phyloP scores from a whole-genome alignment of 2,329 filamentous ascomycete genomes.

The Macrophomina pseudophaseolina region DNA sequence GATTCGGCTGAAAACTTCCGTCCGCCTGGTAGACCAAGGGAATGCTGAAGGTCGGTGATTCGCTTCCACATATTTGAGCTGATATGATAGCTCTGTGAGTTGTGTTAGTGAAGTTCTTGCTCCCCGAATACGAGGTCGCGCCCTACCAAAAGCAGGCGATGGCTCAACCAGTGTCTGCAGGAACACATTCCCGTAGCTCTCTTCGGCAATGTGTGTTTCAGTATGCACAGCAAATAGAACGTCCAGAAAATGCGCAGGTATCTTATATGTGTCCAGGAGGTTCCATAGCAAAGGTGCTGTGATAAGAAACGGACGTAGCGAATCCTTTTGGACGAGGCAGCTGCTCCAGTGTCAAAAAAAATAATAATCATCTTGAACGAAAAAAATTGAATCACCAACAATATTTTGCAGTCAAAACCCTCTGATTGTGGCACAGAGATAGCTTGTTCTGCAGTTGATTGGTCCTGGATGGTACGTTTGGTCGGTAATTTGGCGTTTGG shows the following conservation, averaged over 20 bases:
- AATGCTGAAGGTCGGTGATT: slow-evolving; percentile 8
- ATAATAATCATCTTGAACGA: background rate
- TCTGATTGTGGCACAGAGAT: background rate
- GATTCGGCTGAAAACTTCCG: slow-evolving; percentile 9
- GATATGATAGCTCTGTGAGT: slow-evolving; percentile 3
- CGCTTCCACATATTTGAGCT: slow-evolving; percentile 20
- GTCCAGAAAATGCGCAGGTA: slow-evolving; percentile 7
- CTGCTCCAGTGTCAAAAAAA: background rate
- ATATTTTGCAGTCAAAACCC: background rate
- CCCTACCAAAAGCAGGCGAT: background rate
- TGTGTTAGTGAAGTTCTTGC: background rate
- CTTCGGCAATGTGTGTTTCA: slow-evolving; percentile 17
- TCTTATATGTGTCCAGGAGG: background rate
- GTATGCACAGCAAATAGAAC: slow-evolving; percentile 15
- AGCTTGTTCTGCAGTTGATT: background rate
- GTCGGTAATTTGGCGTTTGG: background rate
- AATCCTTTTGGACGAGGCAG: background rate
- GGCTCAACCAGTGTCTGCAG: background rate
- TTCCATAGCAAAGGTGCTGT: slow-evolving; percentile 17
- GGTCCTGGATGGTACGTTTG: background rate
- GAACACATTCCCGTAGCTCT: slow-evolving; percentile 19
- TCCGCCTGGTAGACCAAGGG: slow-evolving; percentile 5
- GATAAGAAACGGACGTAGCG: slow-evolving; percentile 7
- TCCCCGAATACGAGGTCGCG: background rate
- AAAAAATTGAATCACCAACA: background rate